Evolutionary conservation across 495 filamentous ascomycete genomes (phyloP).

Genomic region (Aspergillus carlsbadensis): DNA sequence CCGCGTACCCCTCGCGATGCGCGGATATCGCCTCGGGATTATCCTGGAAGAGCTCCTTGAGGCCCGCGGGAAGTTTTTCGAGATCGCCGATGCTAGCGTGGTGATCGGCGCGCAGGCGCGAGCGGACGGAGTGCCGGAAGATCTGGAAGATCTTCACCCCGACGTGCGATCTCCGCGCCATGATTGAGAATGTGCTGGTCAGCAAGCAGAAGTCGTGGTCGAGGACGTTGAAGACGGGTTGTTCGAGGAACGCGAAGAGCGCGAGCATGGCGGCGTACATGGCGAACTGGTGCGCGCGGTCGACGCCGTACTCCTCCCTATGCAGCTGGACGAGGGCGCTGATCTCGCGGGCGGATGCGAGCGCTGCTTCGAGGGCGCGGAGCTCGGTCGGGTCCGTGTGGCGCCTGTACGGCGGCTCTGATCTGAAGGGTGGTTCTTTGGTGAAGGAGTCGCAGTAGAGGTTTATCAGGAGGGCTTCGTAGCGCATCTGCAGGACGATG

Average conservation of each 20-base stretch:
- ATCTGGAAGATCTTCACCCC: constrained; percentile 27
- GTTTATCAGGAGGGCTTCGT: constrained; percentile 30
- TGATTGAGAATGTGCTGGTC: constrained; percentile 25
- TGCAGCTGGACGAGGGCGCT: constrained; percentile 19
- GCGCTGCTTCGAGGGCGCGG: constrained; percentile 12
- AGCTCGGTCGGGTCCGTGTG: too few species aligned
- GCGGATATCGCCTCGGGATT: constrained; percentile 3
- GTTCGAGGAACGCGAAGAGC: constrained; percentile 28
- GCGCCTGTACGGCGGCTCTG: too few species aligned
- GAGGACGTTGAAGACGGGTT: constrained; percentile 24
- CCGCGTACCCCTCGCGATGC: constrained; percentile 14
- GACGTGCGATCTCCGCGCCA: constrained; percentile 26
- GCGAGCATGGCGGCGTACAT: constrained; percentile 35
- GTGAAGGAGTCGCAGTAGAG: constrained; percentile 24
- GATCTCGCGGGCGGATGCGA: constrained; percentile 27
- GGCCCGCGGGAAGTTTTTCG: constrained; percentile 5
- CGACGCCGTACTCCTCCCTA: constrained; percentile 25
- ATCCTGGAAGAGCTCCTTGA: constrained; percentile 21
- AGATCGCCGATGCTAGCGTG: not conserved
- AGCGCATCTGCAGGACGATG: constrained; percentile 35
- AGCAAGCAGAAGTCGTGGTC: constrained; percentile 30
- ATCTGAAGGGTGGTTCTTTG: not conserved
- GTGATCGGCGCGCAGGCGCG: constrained; percentile 8
- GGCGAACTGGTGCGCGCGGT: constrained; percentile 31
- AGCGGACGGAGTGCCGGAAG: constrained; percentile 27